Evolutionary conservation across 345 rosid genomes (phyloP).

Genomic region (Salix arbutifolia): DNA sequence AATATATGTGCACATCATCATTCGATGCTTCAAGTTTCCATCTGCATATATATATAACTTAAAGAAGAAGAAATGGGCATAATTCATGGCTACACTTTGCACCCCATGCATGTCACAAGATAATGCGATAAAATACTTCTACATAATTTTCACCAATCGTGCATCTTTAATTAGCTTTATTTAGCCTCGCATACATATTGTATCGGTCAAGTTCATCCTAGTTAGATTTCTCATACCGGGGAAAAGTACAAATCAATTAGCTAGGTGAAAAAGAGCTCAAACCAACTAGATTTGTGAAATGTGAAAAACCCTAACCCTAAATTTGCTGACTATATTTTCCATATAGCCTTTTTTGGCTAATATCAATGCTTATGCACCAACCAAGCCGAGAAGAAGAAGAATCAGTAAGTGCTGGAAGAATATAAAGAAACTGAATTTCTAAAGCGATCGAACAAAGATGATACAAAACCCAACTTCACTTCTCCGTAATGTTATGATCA

Average conservation of each 20-base stretch:
- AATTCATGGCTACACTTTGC: background rate
- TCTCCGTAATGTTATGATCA: conserved; percentile 20
- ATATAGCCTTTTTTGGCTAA: background rate
- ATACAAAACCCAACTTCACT: conserved; percentile 17
- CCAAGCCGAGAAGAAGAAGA: background rate
- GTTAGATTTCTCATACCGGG: background rate
- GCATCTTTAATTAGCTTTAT: background rate
- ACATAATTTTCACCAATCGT: background rate
- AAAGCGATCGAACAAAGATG: background rate
- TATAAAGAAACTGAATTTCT: background rate
- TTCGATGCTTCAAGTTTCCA: conserved; percentile 6
- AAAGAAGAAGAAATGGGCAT: conserved; percentile 15
- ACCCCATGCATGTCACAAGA: background rate
- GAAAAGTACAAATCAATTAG: background rate
- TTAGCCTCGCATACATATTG: background rate
- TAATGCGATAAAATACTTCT: background rate
- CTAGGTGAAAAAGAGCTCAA: background rate
- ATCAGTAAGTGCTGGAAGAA: background rate
- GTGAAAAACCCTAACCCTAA: conserved; percentile 50
- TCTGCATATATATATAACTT: conserved; percentile 4
- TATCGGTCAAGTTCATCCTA: conserved; percentile 16
- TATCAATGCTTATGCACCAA: background rate
- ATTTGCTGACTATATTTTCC: background rate
- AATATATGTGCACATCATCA: conserved; percentile 14
- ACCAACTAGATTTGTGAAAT: conserved; percentile 8